Evolutionary conservation across 257 asterid species (phyloP), one percentile per base, ranked within the genome.

Genomic region (Eucommia ulmoides): DNA sequence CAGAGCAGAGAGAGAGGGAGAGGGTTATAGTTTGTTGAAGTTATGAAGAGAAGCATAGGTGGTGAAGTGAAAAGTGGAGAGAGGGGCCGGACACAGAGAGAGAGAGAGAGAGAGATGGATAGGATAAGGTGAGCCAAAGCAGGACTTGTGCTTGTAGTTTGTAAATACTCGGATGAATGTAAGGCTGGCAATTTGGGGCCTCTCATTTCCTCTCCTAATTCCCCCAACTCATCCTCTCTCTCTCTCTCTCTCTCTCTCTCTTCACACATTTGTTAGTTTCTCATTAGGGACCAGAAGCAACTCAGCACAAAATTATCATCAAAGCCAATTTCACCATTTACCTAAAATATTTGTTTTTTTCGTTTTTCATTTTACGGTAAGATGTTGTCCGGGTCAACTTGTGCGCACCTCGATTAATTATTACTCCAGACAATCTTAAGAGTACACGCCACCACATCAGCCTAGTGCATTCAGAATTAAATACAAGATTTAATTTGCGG

Each of bases 121-220:
- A 72, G 79, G 94, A 79, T 82, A 78, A 77, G 93, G 81, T 67
- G 70, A 70, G 56, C 64, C 51, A 57, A 61, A 62, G 62, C 77
- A 50, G 65, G 63, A 20, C 19, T n/a, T n/a, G n/a, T n/a, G 49
- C 63, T 45, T 50, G 46, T 55, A 41, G 17, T 60, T 67, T 75
- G 66, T 57, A 61, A 54, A 41, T 17, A 53, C 20, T 54, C 68
- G 44, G 8, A 59, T 64, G 71, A 72, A 69, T 55, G 66, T 54
- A 49, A 66, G 77, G 84, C 52, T 65, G 60, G 54, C 74, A 56
- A 74, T 51, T 79, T 71, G 58, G 45, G 65, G 50, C 89, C 93
- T 74, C 85, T 66, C 88, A 69, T 78, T 71, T 70, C 61, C 53
- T 64, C 52, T 52, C 65, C 60, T 52, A 54, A 47, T 44, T 38